A percentile compares a stretch with the other conserved stretches of the same genome.
Conservation (phyloP, 768 basidiomycete species). For the Kwoniella heveanensis region DNA sequence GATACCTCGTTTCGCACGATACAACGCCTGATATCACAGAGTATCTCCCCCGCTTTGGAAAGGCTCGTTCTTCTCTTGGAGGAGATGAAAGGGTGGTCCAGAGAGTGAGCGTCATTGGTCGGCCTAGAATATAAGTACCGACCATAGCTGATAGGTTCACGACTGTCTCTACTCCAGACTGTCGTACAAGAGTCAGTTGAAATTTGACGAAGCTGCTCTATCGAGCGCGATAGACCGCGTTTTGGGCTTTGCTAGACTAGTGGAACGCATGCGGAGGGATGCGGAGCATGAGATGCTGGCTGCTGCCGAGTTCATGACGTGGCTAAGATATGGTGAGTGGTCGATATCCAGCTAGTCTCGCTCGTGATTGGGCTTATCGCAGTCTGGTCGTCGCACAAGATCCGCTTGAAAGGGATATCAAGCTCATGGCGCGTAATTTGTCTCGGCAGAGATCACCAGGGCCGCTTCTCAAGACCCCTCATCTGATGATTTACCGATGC, state of each 20-base stretch:
- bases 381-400: too few relatives aligned
- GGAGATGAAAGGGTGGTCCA: slow-evolving; percentile 37
- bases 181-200: slow-evolving; percentile 4
- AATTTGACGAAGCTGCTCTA: slow-evolving; percentile 8
- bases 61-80: slow-evolving; percentile 36
- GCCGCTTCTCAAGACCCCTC: slow-evolving; percentile 27
- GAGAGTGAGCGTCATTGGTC: slow-evolving; percentile 33
- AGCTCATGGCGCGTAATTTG: background rate
- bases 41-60: slow-evolving; percentile 39
- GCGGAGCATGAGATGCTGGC: slow-evolving; percentile 32
- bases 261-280: slow-evolving; percentile 32
- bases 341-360: background rate
- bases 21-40: slow-evolving; percentile 35
- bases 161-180: slow-evolving; percentile 1
- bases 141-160: slow-evolving; percentile 3
- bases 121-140: too few relatives aligned
- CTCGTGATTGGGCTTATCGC: too few relatives aligned
- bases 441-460: slow-evolving; percentile 27
- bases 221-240: slow-evolving; percentile 17
- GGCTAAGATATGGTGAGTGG: slow-evolving; percentile 47
- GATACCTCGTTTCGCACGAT: slow-evolving; percentile 30
- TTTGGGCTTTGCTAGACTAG: slow-evolving; percentile 24
- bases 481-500: slow-evolving; percentile 26
- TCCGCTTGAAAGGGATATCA: too few relatives aligned
- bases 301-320: slow-evolving; percentile 38